Evolutionary conservation across 495 filamentous ascomycete genomes (phyloP), one percentile per base, ranked within the genome.

Genomic region (Penicillium malachiteum): DNA sequence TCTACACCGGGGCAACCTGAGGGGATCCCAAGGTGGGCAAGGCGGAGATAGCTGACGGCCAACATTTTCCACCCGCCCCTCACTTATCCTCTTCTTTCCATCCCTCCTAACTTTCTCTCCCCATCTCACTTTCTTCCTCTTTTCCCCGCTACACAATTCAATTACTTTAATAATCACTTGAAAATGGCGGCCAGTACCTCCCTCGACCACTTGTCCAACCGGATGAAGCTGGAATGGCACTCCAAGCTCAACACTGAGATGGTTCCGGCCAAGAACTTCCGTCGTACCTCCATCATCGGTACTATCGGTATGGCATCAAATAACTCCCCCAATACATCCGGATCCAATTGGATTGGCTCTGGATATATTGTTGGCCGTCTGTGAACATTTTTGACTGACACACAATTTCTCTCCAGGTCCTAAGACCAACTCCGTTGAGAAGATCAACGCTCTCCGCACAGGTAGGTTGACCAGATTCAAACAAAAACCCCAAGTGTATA

Each of bases 381-480:
- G 21, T 26, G 21, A 26, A 26, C 21, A 26, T 26, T 26, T 14
- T 35, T 45, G 33, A 50, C 65, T 68, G 41, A 68, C 59, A 33
- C 35, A 26, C 41, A 53, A 52, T 63, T 18, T 35, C 38, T 56
- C 33, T 57, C 44, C 62, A 89, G 86, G 87, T 48, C 94, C 94
- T 62, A 98, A 98, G 88, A 97, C 95, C 50, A 98, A 98, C 81
- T 96, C 91, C 42, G 88, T 91, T 43, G 89, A 96, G 80, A 92
- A 89, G 69, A 95, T 98, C 77, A 96, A 97, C 73, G 78, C 86
- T 71, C 87, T 98, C 63, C 90, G 92, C 70, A 85, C 78, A 64
- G 80, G 84, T 84, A 77, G 45, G 68, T 17, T 31, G 21, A 41
- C 46, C 35, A 33, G 18, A 57, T 55, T 12, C 17, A 32, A 46